These are phyloP conservation scores for Fraxinus sp. DNA, from an alignment of 305 asterid species.

Conservation along the genomic window DNA sequence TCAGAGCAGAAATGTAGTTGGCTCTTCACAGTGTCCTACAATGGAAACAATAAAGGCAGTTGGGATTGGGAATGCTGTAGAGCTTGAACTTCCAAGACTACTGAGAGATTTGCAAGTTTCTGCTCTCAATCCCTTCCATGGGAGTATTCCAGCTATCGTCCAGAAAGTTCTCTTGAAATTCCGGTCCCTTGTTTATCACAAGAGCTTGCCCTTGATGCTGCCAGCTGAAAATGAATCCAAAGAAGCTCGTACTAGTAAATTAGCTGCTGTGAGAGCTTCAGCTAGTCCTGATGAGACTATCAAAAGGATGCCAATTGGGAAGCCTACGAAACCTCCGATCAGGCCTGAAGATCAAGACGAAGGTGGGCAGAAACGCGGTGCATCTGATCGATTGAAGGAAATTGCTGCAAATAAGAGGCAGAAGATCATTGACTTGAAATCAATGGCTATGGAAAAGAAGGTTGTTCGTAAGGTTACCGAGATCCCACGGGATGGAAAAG, in stretches of 20 bases:
- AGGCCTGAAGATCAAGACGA: not conserved
- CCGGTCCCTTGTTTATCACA: conserved; percentile 80
- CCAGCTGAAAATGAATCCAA: not conserved
- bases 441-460: not conserved
- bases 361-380: not conserved
- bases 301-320: not conserved
- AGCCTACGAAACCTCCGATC: not conserved
- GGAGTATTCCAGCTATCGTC: conserved; percentile 38
- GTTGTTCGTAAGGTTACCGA: not conserved
- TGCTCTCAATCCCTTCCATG: conserved; percentile 71
- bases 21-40: conserved; percentile 22
- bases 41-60: conserved; percentile 28
- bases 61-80: conserved; percentile 25
- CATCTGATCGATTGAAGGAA: not conserved
- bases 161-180: conserved; percentile 53
- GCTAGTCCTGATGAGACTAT: not conserved
- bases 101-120: conserved; percentile 60
- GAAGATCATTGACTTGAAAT: not conserved
- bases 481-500: not conserved
- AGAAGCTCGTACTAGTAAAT: not conserved
- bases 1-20: conserved; percentile 32
- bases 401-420: not conserved
- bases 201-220: conserved; percentile 49
- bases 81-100: conserved; percentile 39
- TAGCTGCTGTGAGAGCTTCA: not conserved